Evolutionary conservation across 345 rosid species (phyloP).

Genomic region (Eucalyptus pauciflora): DNA sequence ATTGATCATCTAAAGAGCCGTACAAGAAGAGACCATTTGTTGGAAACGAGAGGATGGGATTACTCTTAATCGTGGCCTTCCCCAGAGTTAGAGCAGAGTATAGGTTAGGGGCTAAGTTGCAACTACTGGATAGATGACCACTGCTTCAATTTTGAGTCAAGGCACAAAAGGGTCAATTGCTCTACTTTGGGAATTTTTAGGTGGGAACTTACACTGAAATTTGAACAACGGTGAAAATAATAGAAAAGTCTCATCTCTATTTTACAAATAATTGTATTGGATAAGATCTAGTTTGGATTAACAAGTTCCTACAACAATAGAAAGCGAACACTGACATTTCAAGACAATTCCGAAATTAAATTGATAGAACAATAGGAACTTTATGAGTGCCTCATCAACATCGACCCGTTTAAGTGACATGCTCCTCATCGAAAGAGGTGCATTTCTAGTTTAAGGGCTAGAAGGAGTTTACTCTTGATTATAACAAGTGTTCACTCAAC

Average conservation of each 20-base stretch:
- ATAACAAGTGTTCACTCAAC: too few relatives aligned
- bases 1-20: too few relatives aligned
- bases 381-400: fast-evolving
- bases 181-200: not conserved
- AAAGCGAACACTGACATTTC: fast-evolving
- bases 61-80: too few relatives aligned
- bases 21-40: too few relatives aligned
- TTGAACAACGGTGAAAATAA: not conserved
- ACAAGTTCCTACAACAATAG: too few relatives aligned
- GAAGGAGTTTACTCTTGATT: too few relatives aligned
- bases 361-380: too few relatives aligned
- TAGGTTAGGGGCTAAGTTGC: not conserved
- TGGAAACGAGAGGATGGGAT: too few relatives aligned
- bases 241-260: not conserved
- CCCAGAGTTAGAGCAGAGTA: too few relatives aligned
- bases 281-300: not conserved
- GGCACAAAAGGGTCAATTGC: not conserved
- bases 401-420: fast-evolving
- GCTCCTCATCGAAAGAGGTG: too few relatives aligned
- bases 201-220: not conserved
- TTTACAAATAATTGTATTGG: not conserved
- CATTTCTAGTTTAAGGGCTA: fast-evolving
- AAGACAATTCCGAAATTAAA: fast-evolving
- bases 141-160: not conserved
- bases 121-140: fast-evolving